Evolutionary conservation across 192 early-diverging fungal genomes (phyloP).

Genomic region (Umbelopsis vinacea): DNA sequence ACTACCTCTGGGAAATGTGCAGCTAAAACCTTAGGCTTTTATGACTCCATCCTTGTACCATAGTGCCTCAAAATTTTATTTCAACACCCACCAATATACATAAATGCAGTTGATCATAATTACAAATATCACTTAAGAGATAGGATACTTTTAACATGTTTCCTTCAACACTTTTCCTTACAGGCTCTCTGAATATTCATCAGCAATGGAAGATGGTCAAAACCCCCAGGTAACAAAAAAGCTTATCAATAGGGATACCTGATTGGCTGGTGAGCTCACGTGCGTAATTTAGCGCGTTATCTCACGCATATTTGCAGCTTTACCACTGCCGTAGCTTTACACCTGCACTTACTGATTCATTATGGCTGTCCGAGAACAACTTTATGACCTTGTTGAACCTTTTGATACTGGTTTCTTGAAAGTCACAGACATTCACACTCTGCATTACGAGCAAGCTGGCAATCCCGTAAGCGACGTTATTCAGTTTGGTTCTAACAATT

Average conservation of each 20-base stretch:
- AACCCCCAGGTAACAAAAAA: no score
- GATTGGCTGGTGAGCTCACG: background rate
- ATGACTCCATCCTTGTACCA: background rate
- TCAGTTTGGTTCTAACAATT: background rate
- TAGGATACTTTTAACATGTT: no score
- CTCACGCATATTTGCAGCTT: background rate
- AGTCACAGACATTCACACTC: slow-evolving; percentile 59
- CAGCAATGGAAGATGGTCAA: no score
- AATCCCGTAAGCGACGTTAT: slow-evolving; percentile 45
- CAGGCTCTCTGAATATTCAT: no score
- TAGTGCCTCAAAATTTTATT: background rate
- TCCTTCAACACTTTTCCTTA: no score
- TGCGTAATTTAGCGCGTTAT: background rate
- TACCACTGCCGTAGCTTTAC: no score
- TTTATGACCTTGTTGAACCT: slow-evolving; percentile 42
- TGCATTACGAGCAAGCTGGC: slow-evolving; percentile 68
- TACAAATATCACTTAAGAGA: no score
- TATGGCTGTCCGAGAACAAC: background rate
- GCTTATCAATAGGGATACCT: no score
- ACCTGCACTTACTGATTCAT: background rate
- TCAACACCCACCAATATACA: background rate
- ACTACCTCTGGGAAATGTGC: slow-evolving; percentile 27
- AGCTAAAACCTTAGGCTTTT: background rate
- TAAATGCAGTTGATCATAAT: no score
- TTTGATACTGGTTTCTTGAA: slow-evolving; percentile 58